phyloP scores from a whole-genome alignment of 2,329 filamentous ascomycete genomes.

The Penicillium sp. region DNA sequence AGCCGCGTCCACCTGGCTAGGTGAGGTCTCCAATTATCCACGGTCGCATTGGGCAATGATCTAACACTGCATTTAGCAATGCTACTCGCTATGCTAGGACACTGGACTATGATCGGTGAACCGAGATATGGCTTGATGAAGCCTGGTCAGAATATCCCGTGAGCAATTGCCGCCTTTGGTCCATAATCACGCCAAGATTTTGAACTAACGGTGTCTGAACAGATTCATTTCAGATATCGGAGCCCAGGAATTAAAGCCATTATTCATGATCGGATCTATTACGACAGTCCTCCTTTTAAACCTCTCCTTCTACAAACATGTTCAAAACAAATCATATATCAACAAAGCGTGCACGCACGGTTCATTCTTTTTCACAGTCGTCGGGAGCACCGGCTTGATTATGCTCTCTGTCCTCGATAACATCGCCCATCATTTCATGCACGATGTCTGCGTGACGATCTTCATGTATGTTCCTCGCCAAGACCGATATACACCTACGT shows the following conservation, averaged over 20 bases:
- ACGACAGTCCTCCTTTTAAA: conserved; percentile 20
- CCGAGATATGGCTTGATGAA: conserved; percentile 21
- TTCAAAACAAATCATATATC: conserved; percentile 17
- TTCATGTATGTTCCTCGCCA: conserved; percentile 16
- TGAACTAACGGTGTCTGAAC: neutral
- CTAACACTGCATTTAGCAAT: conserved; percentile 11
- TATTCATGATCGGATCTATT: conserved; percentile 20
- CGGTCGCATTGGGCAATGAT: neutral
- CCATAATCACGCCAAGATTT: neutral
- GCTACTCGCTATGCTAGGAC: conserved; percentile 18
- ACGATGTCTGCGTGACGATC: conserved; percentile 20
- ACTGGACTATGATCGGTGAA: conserved; percentile 20
- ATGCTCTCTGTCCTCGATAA: conserved; percentile 21
- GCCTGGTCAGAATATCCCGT: conserved; percentile 22
- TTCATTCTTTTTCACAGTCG: conserved; percentile 18
- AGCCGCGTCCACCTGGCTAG: conserved; percentile 21
- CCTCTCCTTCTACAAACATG: conserved; percentile 20
- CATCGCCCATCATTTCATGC: conserved; percentile 16
- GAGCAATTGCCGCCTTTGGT: neutral
- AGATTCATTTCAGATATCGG: conserved; percentile 24
- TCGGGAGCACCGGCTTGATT: conserved; percentile 18
- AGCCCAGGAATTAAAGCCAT: conserved; percentile 17
- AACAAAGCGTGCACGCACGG: conserved; percentile 16
- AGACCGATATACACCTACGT: neutral
- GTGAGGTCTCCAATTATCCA: conserved; percentile 8